phyloP scores from a whole-genome alignment of 331 rosid species.

The Rhamnella rubrinervis region DNA sequence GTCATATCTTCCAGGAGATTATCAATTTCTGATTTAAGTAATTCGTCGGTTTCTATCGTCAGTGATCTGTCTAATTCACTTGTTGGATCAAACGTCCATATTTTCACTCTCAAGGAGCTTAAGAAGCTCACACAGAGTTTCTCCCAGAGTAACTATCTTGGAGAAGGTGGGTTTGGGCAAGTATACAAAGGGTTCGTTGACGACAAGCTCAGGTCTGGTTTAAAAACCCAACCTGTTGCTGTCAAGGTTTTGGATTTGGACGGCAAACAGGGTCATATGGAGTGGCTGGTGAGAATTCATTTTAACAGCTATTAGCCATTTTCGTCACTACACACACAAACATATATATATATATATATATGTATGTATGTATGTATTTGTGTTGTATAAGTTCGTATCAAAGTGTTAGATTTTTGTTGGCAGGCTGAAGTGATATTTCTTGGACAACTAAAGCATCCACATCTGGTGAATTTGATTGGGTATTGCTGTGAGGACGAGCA shows the following conservation, averaged over 20 bases:
- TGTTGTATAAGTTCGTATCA: background rate
- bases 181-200: slow-evolving; percentile 84
- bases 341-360: no score
- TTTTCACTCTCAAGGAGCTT: slow-evolving; percentile 70
- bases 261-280: slow-evolving; percentile 92
- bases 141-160: slow-evolving; percentile 56
- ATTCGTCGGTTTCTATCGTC: slow-evolving; percentile 56
- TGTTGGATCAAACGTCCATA: slow-evolving; percentile 71
- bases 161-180: slow-evolving; percentile 93
- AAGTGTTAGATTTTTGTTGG: background rate
- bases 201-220: slow-evolving; percentile 55
- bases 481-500: slow-evolving; percentile 92
- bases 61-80: slow-evolving; percentile 78
- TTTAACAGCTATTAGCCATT: background rate
- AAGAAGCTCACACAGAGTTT: slow-evolving; percentile 53
- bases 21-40: slow-evolving; percentile 29
- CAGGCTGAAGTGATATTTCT: slow-evolving; percentile 90
- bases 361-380: no score
- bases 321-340: background rate
- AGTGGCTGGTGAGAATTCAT: slow-evolving; percentile 74
- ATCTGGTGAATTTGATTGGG: slow-evolving; percentile 86
- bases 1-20: slow-evolving; percentile 40
- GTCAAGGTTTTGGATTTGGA: slow-evolving; percentile 78
- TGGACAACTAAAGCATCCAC: slow-evolving; percentile 82
- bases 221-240: slow-evolving; percentile 63